Evolutionary conservation across 768 basidiomycete genomes (phyloP), one percentile per base, ranked within the genome.

Genomic region (Russula virescens): DNA sequence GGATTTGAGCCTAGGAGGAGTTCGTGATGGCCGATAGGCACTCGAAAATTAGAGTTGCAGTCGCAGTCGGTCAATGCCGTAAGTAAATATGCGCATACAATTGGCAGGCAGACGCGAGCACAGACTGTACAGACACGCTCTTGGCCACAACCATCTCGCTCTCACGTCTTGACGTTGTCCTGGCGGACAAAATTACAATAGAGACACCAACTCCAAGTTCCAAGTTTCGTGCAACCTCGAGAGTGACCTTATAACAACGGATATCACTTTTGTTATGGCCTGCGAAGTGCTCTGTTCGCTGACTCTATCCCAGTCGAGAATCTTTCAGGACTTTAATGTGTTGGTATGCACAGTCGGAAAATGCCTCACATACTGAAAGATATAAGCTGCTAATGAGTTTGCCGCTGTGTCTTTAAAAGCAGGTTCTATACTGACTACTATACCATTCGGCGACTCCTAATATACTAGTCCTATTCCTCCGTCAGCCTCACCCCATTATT

Each of bases 21-120:
- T 45, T 14, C 21, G 26, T 40, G 10, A 40, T 14, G 28, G 46
- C 8, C 19, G 31, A 19, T n/a, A 25, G n/a, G 25, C 21, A 49
- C 48, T n/a, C 1, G 9, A 40, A 47, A 34, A 56, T 55, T 60
- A 64, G 47, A 63, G 63, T 64, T 64, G 19, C 10, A 21, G 5
- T 31, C 19, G n/a, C 34, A 31, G 14, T 26, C 50, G 58, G 50
- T 31, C 40, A 40, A 31, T n/a, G 40, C 28, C 58, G 49, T 25
- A 16, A 47, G 45, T 23, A 64, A 64, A 64, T 28, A 59, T 48
- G 19, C 19, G 31, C 52, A 63, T 46, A 59, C 52, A 63, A 35
- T 14, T 11, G 31, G 8, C 31, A n/a, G n/a, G n/a, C n/a, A n/a
- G n/a, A n/a, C n/a, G n/a, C n/a, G n/a, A n/a, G n/a, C n/a, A n/a